A percentile compares a stretch with the other conserved stretches of the same genome.
Evolutionary conservation across 352 stramenopile genomes (phyloP).

Genomic region (Phytophthora nicotianae): DNA sequence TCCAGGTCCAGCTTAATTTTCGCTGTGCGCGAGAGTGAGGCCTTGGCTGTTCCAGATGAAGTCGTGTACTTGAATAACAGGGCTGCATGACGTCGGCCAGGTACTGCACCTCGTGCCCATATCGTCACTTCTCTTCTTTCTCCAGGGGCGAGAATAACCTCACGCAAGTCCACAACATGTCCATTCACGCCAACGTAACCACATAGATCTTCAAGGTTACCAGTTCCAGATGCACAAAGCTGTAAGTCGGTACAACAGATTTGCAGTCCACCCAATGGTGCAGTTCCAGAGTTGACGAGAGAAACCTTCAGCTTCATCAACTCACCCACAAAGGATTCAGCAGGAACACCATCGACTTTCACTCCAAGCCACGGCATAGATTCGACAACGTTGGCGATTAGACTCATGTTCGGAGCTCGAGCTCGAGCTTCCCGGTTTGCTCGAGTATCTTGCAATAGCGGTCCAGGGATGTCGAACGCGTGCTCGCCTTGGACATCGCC

Average conservation of each 20-base stretch:
- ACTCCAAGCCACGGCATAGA: conserved; percentile 86
- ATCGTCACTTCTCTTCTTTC: conserved; percentile 57
- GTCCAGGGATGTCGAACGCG: conserved; percentile 80
- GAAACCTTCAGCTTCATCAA: conserved; percentile 59
- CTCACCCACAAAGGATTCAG: conserved; percentile 64
- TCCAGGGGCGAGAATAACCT: conserved; percentile 53
- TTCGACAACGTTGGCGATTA: conserved; percentile 75
- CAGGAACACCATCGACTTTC: conserved; percentile 48
- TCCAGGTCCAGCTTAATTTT: conserved; percentile 68
- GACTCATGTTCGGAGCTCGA: conserved; percentile 74
- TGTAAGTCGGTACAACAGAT: conserved; percentile 69
- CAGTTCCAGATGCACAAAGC: conserved; percentile 53
- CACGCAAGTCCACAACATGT: conserved; percentile 64
- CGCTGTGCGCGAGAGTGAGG: conserved; percentile 40
- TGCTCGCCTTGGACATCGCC: conserved; percentile 83
- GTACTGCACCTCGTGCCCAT: conserved; percentile 47
- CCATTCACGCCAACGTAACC: conserved; percentile 70
- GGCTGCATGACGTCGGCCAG: conserved; percentile 52
- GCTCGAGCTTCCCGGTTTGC: conserved; percentile 72
- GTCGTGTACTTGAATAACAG: conserved; percentile 78
- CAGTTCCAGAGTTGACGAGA: conserved; percentile 64
- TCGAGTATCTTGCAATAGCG: conserved; percentile 81
- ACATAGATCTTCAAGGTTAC: conserved; percentile 31
- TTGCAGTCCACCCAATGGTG: conserved; percentile 56
- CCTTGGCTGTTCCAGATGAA: conserved; percentile 6